Evolutionary conservation across 106 monocot species (phyloP).

Genomic region (Acanthochlamys bracteata): DNA sequence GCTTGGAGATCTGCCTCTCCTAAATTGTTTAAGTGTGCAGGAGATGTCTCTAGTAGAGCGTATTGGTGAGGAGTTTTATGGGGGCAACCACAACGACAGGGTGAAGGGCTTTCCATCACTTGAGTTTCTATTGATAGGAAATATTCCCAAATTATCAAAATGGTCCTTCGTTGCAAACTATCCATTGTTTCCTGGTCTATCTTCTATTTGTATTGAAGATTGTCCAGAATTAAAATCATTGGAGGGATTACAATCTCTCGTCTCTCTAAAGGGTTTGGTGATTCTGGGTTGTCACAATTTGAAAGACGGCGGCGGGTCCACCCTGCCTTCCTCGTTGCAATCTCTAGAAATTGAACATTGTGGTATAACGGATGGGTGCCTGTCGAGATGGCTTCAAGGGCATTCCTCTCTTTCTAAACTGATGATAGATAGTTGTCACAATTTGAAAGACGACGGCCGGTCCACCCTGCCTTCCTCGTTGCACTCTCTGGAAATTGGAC

Average conservation of each 20-base stretch:
- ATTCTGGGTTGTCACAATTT: background rate
- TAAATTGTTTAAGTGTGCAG: background rate
- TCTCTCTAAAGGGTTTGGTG: background rate
- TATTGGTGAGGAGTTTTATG: background rate
- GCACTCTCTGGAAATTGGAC: background rate
- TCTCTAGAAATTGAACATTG: background rate
- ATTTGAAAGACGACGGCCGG: too few relatives aligned
- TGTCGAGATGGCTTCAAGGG: background rate
- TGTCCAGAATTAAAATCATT: background rate
- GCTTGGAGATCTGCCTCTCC: background rate
- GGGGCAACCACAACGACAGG: background rate
- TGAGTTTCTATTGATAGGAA: background rate
- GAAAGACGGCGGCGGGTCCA: background rate
- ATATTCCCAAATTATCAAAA: background rate
- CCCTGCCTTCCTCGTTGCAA: background rate
- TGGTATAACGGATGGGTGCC: background rate
- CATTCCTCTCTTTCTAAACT: background rate
- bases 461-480: background rate
- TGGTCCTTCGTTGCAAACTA: background rate
- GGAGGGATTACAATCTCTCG: background rate
- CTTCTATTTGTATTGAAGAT: background rate
- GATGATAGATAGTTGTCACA: too few relatives aligned
- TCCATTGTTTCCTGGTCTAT: background rate
- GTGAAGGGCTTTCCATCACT: background rate
- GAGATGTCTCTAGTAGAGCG: background rate